Percentiles rank a stretch among this genome's conserved stretches.
phyloP scores from a whole-genome alignment of 306 rosid genomes.

The Trifolium dubium region DNA sequence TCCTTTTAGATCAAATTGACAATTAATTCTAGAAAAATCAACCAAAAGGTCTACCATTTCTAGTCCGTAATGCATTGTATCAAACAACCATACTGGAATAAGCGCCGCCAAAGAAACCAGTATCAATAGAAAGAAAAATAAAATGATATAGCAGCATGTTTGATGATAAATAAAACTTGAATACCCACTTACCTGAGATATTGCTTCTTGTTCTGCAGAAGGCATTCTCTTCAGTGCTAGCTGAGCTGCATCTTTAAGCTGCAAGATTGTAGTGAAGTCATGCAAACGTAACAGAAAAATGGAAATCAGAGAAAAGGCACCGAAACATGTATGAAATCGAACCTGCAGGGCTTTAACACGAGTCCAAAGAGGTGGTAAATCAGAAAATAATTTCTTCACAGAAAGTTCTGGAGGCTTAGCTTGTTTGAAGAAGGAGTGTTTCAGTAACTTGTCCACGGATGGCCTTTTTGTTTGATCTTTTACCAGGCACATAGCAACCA shows the following conservation, averaged over 20 bases:
- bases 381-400: slow-evolving; percentile 84
- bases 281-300: slow-evolving; percentile 35
- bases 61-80: background rate
- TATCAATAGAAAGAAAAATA: slow-evolving; percentile 17
- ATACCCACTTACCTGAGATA: slow-evolving; percentile 70
- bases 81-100: slow-evolving; percentile 35
- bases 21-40: slow-evolving; percentile 19
- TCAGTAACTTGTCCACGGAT: slow-evolving; percentile 84
- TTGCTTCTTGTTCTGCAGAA: slow-evolving; percentile 98
- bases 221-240: slow-evolving; percentile 96
- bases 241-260: slow-evolving; percentile 97
- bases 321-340: slow-evolving; percentile 36
- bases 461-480: slow-evolving; percentile 99
- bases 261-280: slow-evolving; percentile 45
- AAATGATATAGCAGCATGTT: background rate
- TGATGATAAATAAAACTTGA: slow-evolving; percentile 8
- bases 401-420: slow-evolving; percentile 94
- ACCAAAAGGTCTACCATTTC: slow-evolving; percentile 4
- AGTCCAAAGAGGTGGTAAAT: slow-evolving; percentile 90
- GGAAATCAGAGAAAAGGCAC: slow-evolving; percentile 32
- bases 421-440: slow-evolving; percentile 84
- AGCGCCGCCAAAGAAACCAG: slow-evolving; percentile 11
- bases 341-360: slow-evolving; percentile 99
- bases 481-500: slow-evolving; percentile 99
- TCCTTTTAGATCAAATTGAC: slow-evolving; percentile 16